Percentiles rank a stretch among this genome's conserved stretches.
phyloP scores from a whole-genome alignment of 306 rosid species.

The Casuarina glauca region DNA sequence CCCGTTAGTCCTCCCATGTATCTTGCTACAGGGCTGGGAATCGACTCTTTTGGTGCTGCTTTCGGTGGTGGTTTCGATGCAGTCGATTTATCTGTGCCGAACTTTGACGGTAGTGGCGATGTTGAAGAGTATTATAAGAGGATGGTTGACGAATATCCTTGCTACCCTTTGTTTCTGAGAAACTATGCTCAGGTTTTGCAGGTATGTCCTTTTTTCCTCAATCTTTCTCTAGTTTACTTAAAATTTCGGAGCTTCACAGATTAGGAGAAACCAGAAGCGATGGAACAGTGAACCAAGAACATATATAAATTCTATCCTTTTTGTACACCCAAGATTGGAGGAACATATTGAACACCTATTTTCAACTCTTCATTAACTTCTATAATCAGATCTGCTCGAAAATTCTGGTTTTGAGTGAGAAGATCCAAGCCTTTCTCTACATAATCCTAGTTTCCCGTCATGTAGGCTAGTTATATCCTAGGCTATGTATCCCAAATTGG shows the following conservation, averaged over 20 bases:
- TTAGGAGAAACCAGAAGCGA: neutral
- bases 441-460: neutral
- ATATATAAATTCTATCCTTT: slow-evolving; percentile 6
- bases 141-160: slow-evolving; percentile 61
- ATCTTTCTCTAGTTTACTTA: neutral
- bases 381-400: slow-evolving; percentile 1
- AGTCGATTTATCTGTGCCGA: slow-evolving; percentile 29
- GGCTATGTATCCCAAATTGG: neutral
- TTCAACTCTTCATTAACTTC: neutral
- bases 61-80: slow-evolving; percentile 31
- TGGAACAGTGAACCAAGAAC: slow-evolving; percentile 4
- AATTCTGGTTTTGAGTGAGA: neutral
- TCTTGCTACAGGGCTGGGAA: slow-evolving; percentile 68
- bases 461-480: neutral
- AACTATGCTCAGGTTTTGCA: slow-evolving; percentile 64
- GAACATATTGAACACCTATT: neutral
- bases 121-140: slow-evolving; percentile 51
- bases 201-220: slow-evolving; percentile 40
- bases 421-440: neutral
- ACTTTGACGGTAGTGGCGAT: slow-evolving; percentile 39
- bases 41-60: slow-evolving; percentile 31
- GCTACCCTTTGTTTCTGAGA: slow-evolving; percentile 63
- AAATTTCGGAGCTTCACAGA: neutral
- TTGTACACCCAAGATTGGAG: neutral
- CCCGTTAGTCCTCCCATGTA: slow-evolving; percentile 66